These are phyloP conservation scores for Strobilomyces confusus DNA, from an alignment of 768 basidiomycete genomes.

Conservation along the genomic window DNA sequence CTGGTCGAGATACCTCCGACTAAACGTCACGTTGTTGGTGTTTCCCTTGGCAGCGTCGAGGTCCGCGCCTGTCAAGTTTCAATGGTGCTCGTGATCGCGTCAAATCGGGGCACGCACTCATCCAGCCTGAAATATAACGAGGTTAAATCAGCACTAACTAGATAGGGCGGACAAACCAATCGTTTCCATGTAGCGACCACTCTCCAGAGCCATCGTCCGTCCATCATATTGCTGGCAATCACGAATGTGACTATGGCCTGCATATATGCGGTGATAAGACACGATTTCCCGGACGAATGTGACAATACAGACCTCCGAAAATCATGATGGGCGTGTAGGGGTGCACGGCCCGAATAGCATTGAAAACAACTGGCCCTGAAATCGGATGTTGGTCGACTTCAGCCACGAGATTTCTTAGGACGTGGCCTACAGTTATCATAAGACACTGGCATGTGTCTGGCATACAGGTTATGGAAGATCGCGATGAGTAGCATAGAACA, in stretches of 20 bases:
- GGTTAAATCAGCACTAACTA: neutral
- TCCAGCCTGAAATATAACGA: constrained; percentile 41
- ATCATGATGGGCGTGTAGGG: constrained; percentile 76
- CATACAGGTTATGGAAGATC: neutral
- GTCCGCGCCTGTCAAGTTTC: constrained; percentile 40
- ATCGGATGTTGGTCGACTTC: neutral
- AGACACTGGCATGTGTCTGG: constrained; percentile 80
- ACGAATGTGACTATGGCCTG: constrained; percentile 49
- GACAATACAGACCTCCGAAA: constrained; percentile 54
- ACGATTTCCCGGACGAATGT: neutral
- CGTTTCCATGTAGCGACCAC: constrained; percentile 94
- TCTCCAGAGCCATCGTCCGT: constrained; percentile 50
- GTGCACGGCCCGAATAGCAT: constrained; percentile 71
- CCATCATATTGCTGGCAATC: constrained; percentile 26
- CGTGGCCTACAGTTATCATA: constrained; percentile 55
- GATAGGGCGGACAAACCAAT: constrained; percentile 47
- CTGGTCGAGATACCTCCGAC: constrained; percentile 73
- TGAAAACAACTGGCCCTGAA: constrained; percentile 67
- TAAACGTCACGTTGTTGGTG: constrained; percentile 54
- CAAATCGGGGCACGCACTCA: constrained; percentile 44
- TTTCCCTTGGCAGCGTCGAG: constrained; percentile 36
- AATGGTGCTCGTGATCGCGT: neutral
- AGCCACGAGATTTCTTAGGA: neutral
- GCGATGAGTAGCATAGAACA: constrained; percentile 11
- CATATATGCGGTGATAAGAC: neutral